Conservation (phyloP, 371 early-diverging fungal genomes). For the Gilbertella persicaria region DNA sequence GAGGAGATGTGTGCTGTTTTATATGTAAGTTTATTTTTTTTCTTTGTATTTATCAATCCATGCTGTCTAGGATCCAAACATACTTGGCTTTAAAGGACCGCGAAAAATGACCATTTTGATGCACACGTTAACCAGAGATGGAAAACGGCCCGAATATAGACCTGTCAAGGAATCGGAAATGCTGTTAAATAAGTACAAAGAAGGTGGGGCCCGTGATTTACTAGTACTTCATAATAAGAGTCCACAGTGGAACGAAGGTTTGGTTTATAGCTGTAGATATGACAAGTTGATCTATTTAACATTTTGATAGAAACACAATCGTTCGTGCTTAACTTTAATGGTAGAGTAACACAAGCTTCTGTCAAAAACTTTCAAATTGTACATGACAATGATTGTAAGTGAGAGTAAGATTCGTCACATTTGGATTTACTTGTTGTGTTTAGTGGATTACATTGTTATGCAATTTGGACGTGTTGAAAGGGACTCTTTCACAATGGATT, state of each 20-base stretch:
- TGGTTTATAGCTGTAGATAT: background rate
- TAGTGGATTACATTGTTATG: conserved; percentile 93
- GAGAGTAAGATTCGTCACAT: background rate
- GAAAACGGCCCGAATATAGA: conserved; percentile 60
- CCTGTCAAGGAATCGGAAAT: conserved; percentile 70
- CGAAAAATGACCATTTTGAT: conserved; percentile 89
- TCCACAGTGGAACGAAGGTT: conserved; percentile 93
- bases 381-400: conserved; percentile 84
- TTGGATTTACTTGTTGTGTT: background rate
- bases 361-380: conserved; percentile 99
- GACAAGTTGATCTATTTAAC: background rate
- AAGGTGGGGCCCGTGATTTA: conserved; percentile 61
- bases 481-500: conserved; percentile 91
- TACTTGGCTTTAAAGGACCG: conserved; percentile 90
- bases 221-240: conserved; percentile 84
- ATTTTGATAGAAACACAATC: conserved; percentile 78
- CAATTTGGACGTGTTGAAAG: conserved; percentile 91
- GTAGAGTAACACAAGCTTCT: conserved; percentile 90
- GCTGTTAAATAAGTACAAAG: conserved; percentile 62
- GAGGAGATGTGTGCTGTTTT: conserved; percentile 80
- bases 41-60: background rate
- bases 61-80: conserved; percentile 92
- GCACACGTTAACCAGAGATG: conserved; percentile 71
- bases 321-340: conserved; percentile 95
- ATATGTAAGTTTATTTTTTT: conserved; percentile 63